Evolutionary conservation across 176 grass and related monocot genomes (phyloP).

Genomic region (Secale cereale): DNA sequence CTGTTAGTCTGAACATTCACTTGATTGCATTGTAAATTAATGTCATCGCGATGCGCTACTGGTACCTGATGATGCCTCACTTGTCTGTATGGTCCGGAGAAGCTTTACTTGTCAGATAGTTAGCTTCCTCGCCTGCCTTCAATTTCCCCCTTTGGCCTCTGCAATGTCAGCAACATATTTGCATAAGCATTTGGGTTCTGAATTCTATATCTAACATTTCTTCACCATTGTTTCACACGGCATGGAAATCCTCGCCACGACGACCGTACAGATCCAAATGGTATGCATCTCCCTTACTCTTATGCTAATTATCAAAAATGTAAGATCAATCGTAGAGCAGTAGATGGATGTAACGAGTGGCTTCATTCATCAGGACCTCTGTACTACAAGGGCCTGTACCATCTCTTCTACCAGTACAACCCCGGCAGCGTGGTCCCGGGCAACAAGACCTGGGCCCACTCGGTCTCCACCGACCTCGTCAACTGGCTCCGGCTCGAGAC

Average conservation of each 20-base stretch:
- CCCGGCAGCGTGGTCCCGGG: neutral
- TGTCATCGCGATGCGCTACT: neutral
- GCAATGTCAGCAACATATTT: neutral
- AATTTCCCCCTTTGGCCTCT: neutral
- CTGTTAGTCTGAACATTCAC: neutral
- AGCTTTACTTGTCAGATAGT: neutral
- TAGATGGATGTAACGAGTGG: neutral
- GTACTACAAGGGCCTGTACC: neutral
- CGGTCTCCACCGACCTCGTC: neutral
- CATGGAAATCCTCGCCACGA: neutral
- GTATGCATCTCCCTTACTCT: neutral
- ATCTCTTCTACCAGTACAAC: slow-evolving; percentile 10
- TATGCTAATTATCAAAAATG: neutral
- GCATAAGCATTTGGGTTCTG: neutral
- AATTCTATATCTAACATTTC: neutral
- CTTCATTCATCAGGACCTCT: neutral
- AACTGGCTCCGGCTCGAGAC: neutral
- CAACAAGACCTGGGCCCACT: slow-evolving; percentile 1
- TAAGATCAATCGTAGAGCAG: neutral
- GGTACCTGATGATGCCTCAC: neutral
- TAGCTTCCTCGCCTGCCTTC: neutral
- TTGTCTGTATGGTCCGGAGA: neutral
- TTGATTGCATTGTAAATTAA: neutral
- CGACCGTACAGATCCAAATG: neutral
- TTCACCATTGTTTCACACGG: neutral